Conservation (phyloP, 768 basidiomycete species). For the Obba rivulosa region DNA sequence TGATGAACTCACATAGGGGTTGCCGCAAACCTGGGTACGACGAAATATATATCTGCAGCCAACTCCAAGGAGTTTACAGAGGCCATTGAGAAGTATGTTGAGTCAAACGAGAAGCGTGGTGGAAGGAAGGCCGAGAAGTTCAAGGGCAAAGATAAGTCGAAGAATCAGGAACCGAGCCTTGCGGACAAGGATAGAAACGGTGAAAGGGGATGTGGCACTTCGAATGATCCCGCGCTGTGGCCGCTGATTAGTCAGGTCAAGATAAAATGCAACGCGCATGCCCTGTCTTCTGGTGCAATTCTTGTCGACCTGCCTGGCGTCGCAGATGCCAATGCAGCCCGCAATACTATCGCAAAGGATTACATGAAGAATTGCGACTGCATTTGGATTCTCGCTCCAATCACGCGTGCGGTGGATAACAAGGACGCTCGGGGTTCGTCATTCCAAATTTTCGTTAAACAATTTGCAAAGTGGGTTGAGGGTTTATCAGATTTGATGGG, state of each 20-base stretch:
- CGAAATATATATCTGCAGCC: constrained; percentile 43
- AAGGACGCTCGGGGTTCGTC: constrained; percentile 51
- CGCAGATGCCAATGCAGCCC: constrained; percentile 60
- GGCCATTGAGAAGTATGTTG: constrained; percentile 58
- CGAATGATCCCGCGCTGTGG: constrained; percentile 44
- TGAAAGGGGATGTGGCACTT: constrained; percentile 19
- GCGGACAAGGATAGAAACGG: constrained; percentile 31
- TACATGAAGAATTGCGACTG: constrained; percentile 64
- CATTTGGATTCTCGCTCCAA: constrained; percentile 63
- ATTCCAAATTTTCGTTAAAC: not conserved
- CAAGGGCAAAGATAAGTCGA: constrained; percentile 22
- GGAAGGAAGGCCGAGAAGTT: constrained; percentile 37
- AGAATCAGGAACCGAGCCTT: not conserved
- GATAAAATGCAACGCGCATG: constrained; percentile 46
- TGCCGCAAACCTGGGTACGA: constrained; percentile 42
- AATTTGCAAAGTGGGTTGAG: not conserved
- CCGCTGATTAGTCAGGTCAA: constrained; percentile 59
- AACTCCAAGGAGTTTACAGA: constrained; percentile 48
- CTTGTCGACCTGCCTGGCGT: constrained; percentile 65
- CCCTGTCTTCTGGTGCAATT: constrained; percentile 51
- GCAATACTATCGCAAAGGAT: constrained; percentile 56
- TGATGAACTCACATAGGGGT: constrained; percentile 29
- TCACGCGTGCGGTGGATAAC: constrained; percentile 58
- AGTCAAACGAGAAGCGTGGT: constrained; percentile 56
- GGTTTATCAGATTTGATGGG: constrained; percentile 44